Evolutionary conservation across 148 eudicot species (phyloP).

Genomic region (Nyssa sinensis): DNA sequence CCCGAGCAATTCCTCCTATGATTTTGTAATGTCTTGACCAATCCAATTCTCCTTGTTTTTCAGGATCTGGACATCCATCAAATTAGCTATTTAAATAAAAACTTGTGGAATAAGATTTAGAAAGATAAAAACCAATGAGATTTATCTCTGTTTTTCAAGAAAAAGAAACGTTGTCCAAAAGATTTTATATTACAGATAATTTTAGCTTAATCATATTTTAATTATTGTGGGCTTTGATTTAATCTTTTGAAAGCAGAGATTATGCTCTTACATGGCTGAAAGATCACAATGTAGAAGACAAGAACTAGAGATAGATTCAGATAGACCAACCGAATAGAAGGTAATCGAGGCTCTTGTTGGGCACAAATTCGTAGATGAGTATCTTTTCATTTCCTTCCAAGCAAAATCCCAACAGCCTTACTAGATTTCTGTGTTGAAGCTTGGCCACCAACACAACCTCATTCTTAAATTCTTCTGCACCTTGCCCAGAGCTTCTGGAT

Average conservation of each 20-base stretch:
- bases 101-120: not conserved
- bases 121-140: not conserved
- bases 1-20: constrained; percentile 33
- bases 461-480: constrained; percentile 36
- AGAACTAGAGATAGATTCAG: not conserved
- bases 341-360: constrained; percentile 37
- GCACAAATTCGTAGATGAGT: constrained; percentile 44
- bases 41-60: constrained; percentile 19
- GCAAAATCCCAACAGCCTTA: constrained; percentile 41
- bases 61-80: constrained; percentile 21
- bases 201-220: no score
- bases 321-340: constrained; percentile 26
- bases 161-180: not conserved
- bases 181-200: no score
- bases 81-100: not conserved
- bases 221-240: no score
- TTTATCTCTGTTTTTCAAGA: not conserved
- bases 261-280: not conserved
- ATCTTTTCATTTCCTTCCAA: constrained; percentile 35
- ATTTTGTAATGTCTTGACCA: constrained; percentile 38
- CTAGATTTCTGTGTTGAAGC: constrained; percentile 42
- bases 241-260: no score
- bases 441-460: constrained; percentile 38
- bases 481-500: constrained; percentile 30
- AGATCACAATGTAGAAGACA: not conserved